phyloP scores from a whole-genome alignment of 768 basidiomycete species.

The Hebeloma cylindrosporum region DNA sequence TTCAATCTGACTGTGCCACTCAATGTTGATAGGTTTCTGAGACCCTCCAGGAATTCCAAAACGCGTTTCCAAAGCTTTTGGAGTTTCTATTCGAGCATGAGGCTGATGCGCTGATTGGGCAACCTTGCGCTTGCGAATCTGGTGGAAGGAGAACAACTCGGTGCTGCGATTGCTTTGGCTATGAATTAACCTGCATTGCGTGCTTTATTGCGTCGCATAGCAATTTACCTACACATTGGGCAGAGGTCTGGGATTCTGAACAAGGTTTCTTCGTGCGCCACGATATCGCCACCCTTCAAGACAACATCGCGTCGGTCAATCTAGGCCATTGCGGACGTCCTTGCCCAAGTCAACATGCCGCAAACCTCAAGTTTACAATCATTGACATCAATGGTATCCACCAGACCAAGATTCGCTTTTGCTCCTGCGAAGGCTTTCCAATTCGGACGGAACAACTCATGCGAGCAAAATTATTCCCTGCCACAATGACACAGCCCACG shows the following conservation, averaged over 20 bases:
- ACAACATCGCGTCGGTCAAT: not conserved
- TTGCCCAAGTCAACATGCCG: not conserved
- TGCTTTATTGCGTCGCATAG: constrained; percentile 5
- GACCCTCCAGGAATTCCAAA: constrained; percentile 3
- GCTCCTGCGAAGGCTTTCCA: constrained; percentile 12
- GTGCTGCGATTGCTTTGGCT: constrained; percentile 6
- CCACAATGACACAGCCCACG: constrained; percentile 16
- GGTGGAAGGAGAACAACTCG: not conserved
- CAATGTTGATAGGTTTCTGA: constrained; percentile 3
- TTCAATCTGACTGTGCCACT: too few relatives aligned
- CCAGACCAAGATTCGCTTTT: constrained; percentile 18
- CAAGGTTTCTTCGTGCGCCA: constrained; percentile 13
- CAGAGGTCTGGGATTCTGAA: constrained; percentile 14
- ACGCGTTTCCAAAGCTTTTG: not conserved
- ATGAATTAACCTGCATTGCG: not conserved
- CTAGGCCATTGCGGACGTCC: constrained; percentile 8
- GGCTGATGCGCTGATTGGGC: not conserved
- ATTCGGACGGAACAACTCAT: constrained; percentile 20
- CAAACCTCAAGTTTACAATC: constrained; percentile 13
- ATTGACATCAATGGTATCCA: constrained; percentile 25
- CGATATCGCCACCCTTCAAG: constrained; percentile 15
- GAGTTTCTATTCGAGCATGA: constrained; percentile 4
- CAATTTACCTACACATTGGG: constrained; percentile 10
- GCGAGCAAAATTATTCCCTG: constrained; percentile 23
- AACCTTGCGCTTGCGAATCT: constrained; percentile 4